Evolutionary conservation across 257 asterid genomes (phyloP).

Genomic region (Solanum sejunctum): DNA sequence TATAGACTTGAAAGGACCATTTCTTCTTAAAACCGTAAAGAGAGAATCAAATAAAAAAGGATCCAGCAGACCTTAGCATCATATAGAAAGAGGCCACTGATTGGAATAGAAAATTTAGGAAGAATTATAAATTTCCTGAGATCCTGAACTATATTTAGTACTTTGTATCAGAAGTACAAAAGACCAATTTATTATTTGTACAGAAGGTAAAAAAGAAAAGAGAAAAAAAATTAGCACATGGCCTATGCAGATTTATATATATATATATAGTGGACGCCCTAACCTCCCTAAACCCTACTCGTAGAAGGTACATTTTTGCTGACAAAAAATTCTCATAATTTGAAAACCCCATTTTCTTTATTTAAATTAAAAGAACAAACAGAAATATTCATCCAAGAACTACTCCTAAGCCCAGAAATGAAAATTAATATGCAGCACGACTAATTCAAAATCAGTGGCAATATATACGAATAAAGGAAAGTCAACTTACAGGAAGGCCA

Average conservation of each 20-base stretch:
- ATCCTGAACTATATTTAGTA: background rate
- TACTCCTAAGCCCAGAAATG: background rate
- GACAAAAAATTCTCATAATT: background rate
- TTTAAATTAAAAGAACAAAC: background rate
- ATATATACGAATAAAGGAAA: background rate
- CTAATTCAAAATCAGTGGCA: background rate
- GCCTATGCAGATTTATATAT: background rate
- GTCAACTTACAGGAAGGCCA: conserved; percentile 83
- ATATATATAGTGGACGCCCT: background rate
- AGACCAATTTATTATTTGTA: background rate
- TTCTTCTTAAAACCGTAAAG: no score
- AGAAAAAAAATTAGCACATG: background rate
- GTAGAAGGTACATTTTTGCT: background rate
- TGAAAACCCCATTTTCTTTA: background rate
- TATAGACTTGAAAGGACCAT: no score
- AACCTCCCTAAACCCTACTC: background rate
- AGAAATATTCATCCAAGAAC: background rate
- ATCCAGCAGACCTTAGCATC: no score
- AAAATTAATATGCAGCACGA: background rate
- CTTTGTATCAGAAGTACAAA: background rate
- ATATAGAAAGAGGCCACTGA: no score
- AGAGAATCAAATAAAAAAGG: no score
- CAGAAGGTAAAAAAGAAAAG: background rate
- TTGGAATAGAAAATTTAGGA: no score
- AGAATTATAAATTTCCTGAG: no score